Evolutionary conservation across 2,329 filamentous ascomycete species (phyloP), one percentile per base, ranked within the genome.

Genomic region (Exophiala bonariae): DNA sequence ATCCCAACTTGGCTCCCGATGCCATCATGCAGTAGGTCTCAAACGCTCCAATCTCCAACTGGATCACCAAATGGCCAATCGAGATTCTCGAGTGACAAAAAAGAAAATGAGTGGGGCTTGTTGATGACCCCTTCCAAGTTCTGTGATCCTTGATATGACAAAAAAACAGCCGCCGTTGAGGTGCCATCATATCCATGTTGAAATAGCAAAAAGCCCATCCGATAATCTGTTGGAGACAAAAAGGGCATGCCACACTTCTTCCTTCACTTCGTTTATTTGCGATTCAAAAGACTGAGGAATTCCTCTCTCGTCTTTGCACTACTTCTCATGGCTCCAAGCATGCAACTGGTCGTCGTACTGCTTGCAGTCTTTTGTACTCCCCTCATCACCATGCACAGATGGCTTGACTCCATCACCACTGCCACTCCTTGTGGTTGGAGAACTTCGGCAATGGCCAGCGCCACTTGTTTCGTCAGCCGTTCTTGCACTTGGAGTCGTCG

Each of bases 321-420:
- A 51, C 85, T 85, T 64, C 96, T 85, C 77, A 99, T 95, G 62
- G 90, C 91, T 31, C 93, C 93, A n/a, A 97, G 80, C 71, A 99
- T 95, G 66, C 92, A 97, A 73, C 90, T 96, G 14, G 93, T 99
- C 30, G 95, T 93, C 5, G 93, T 97, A 14, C 81, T 86, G 41
- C 87, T 85, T 32, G 79, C 81, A 0, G 89, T 90, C 77, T 99
- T 96, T 66, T 96, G 82, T 8, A 99, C 92, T n/a, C 93, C 93
- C 37, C 93, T 83, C 91, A 96, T 97, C 13, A 96, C 90, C 92
- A 97, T 99, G 76, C 93, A 99, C 37, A 97, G 75, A 71, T 99
- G 93, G 63, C 83, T 91, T 11, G 89, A 95, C 65, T 99, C 93
- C 86, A 99, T 96, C 50, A 99, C 92, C 2, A 99, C 93, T 16